Evolutionary conservation across 306 rosid genomes (phyloP), one percentile per base, ranked within the genome.

Genomic region (Aeschynomene evenia): DNA sequence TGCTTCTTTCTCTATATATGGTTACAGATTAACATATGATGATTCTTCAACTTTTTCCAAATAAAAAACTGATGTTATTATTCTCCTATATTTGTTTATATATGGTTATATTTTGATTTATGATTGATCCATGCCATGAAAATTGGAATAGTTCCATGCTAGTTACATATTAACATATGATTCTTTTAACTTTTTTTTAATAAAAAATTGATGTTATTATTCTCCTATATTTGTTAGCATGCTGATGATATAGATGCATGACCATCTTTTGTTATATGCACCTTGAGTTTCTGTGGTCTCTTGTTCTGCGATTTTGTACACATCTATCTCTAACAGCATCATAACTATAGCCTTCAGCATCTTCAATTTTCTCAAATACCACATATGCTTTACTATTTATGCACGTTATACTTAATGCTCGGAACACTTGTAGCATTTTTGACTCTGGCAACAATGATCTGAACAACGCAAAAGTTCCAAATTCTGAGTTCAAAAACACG

Each of bases 401-500:
- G n/a, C 23, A n/a, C 78, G 34, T 63, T 73, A 37, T 46, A 29
- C 57, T 54, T 55, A 48, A 43, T 71, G 2, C 37, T 76, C 23
- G 61, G 45, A 49, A 43, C 76, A 43, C 73, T 68, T 79, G 79
- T 79, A 94, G 98, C 79, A 91, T 94, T 52, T 94, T 94, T 54
- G 83, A 94, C 50, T 59, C 90, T 12, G 79, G 75, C 60, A 76
- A 85, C 50, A 75, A 80, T 61, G 96, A 91, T 53, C 79, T 82
- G 80, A 73, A 80, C 60, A 76, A 76, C 55, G 70, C 89, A 11
- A 79, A 82, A 51, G 82, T 75, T 61, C 88, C 84, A 18, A 81
- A 85, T 63, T 68, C 85, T 1, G 95, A 91, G 68, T 80, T 87
- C 71, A 91, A 89, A 85, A 84, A 83, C 84, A 81, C 75, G 77